Evolutionary conservation across 2,329 filamentous ascomycete genomes (phyloP).

Genomic region (Clarireedia hainanense): DNA sequence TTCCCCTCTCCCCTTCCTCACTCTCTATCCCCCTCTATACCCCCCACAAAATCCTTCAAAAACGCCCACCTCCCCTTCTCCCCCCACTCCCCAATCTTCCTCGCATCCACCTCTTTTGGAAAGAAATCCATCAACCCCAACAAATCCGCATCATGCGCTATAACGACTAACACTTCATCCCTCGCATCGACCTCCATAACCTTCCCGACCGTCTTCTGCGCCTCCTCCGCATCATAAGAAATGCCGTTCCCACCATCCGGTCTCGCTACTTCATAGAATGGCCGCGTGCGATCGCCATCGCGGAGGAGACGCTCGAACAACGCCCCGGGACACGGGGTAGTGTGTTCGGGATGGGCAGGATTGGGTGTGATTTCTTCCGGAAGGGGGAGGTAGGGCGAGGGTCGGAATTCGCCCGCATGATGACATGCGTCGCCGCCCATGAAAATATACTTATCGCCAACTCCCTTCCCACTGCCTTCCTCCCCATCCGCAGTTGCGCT

Average conservation of each 20-base stretch:
- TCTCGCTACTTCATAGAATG: slow-evolving; percentile 30
- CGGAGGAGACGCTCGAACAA: slow-evolving; percentile 34
- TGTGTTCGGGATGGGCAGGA: slow-evolving; percentile 29
- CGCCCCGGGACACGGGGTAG: slow-evolving; percentile 33
- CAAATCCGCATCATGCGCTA: slow-evolving; percentile 40
- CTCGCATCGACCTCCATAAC: slow-evolving; percentile 38
- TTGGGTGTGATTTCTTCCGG: slow-evolving; percentile 32
- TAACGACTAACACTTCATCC: slow-evolving; percentile 37
- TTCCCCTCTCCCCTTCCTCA: no score
- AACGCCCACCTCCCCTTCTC: slow-evolving; percentile 41
- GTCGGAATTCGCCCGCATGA: slow-evolving; percentile 35
- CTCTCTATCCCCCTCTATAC: slow-evolving; percentile 22
- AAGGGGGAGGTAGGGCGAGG: slow-evolving; percentile 34
- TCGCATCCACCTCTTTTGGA: slow-evolving; percentile 40
- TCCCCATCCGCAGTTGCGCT: neutral
- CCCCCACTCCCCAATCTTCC: slow-evolving; percentile 38
- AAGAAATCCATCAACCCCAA: slow-evolving; percentile 40
- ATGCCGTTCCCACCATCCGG: slow-evolving; percentile 9
- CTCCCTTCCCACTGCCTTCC: no score
- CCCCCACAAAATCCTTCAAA: slow-evolving; percentile 40
- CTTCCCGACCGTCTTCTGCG: slow-evolving; percentile 36
- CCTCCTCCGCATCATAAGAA: slow-evolving; percentile 27
- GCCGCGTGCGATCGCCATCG: slow-evolving; percentile 20
- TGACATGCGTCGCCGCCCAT: slow-evolving; percentile 38
- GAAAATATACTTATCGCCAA: slow-evolving; percentile 31